A percentile compares a stretch with the other conserved stretches of the same genome.
Conservation (phyloP, 164 flowering plant species). For the Stephania yunnanensis region DNA sequence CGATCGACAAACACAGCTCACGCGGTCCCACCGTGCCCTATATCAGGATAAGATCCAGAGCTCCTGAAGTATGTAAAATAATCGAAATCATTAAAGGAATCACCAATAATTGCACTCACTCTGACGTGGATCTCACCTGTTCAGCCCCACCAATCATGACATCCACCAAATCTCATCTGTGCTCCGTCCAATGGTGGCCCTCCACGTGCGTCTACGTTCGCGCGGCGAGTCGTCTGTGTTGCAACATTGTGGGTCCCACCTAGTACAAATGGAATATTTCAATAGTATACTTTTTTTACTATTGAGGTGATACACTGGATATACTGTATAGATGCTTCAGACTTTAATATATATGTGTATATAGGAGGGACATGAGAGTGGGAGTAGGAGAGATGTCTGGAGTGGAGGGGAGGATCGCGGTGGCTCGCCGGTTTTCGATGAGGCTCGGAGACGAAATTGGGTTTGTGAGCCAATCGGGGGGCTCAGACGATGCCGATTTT, state of each 20-base stretch:
- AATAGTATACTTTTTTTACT: no score
- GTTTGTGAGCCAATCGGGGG: constrained; percentile 19
- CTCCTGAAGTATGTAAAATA: background rate
- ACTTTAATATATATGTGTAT: no score
- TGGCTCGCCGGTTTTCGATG: constrained; percentile 17
- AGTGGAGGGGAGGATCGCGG: constrained; percentile 18
- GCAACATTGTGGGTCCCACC: constrained; percentile 13
- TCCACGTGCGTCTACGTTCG: constrained; percentile 7
- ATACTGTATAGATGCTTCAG: no score
- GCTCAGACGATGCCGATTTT: constrained; percentile 33
- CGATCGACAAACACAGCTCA: background rate
- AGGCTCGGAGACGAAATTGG: constrained; percentile 12
- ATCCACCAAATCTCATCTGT: background rate
- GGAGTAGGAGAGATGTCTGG: constrained; percentile 13
- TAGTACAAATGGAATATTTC: no score
- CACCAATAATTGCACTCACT: constrained; percentile 3
- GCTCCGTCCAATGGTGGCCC: background rate
- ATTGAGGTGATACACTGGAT: no score
- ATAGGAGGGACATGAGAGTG: background rate
- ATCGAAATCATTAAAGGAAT: background rate
- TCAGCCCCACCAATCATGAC: background rate
- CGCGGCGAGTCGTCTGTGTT: constrained; percentile 26
- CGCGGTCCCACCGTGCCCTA: background rate
- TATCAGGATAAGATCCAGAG: background rate
- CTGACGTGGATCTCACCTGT: constrained; percentile 40